A percentile compares a stretch with the other conserved stretches of the same genome.
Conservation (phyloP, 176 grass and related monocot genomes). For the Triticum urartu region DNA sequence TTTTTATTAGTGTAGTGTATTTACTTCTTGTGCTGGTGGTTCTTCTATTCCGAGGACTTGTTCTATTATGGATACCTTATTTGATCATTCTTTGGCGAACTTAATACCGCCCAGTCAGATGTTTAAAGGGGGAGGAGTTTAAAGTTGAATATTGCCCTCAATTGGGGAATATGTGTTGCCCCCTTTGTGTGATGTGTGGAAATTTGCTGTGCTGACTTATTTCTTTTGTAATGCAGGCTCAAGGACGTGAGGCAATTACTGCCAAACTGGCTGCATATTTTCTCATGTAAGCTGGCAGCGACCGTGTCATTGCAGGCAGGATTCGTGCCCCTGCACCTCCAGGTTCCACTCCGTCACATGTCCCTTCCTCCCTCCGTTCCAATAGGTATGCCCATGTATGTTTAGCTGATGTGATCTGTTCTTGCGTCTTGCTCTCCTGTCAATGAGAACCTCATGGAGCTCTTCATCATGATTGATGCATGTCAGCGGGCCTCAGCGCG, state of each 20-base stretch:
- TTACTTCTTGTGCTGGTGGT: too few species aligned
- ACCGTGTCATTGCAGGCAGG: constrained; percentile 55
- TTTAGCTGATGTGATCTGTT: too few species aligned
- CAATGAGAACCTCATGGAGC: constrained; percentile 95
- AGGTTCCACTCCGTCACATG: too few species aligned
- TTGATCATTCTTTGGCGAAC: too few species aligned
- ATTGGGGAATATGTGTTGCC: background rate
- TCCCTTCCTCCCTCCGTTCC: background rate
- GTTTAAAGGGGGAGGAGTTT: background rate
- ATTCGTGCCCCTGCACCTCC: too few species aligned
- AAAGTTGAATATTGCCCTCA: background rate
- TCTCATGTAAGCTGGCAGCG: constrained; percentile 89
- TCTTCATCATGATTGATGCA: constrained; percentile 93
- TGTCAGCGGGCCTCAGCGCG: constrained; percentile 79
- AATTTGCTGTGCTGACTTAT: background rate
- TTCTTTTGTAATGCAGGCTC: constrained; percentile 54
- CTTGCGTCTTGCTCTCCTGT: constrained; percentile 56
- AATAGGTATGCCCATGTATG: too few species aligned
- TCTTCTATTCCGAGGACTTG: too few species aligned
- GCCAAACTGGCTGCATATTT: constrained; percentile 93
- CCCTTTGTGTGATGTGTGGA: background rate
- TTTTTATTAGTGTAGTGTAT: too few species aligned
- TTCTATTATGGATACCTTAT: too few species aligned
- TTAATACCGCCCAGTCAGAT: too few species aligned
- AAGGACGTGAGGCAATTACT: constrained; percentile 91